Evolutionary conservation across 2,329 filamentous ascomycete species (phyloP).

Genomic region (Claviceps sp.): DNA sequence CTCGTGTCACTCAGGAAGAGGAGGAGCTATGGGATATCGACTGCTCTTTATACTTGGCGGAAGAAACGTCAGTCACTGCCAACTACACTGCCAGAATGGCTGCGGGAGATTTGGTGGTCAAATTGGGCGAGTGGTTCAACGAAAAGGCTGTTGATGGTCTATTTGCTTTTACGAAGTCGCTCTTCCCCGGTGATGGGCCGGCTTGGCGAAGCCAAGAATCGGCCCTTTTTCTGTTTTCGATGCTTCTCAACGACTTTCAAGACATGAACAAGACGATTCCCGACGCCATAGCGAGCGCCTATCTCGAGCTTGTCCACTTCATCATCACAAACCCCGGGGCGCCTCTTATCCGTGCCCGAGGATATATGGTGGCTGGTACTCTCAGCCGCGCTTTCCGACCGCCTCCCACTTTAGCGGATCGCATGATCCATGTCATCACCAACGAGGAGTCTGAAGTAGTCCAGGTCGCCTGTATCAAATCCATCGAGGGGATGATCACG

Average conservation of each 20-base stretch:
- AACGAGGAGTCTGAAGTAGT: conserved; percentile 74
- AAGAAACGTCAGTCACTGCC: conserved; percentile 86
- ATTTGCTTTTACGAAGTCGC: conserved; percentile 58
- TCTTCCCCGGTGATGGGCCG: conserved; percentile 47
- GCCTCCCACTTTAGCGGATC: conserved; percentile 53
- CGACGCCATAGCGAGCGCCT: conserved; percentile 54
- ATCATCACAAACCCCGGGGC: conserved; percentile 57
- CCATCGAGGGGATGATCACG: conserved; percentile 55
- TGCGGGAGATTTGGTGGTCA: conserved; percentile 83
- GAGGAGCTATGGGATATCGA: conserved; percentile 95
- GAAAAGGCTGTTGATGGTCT: conserved; percentile 65
- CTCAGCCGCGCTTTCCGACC: conserved; percentile 57
- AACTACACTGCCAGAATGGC: conserved; percentile 94
- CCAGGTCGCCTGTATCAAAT: conserved; percentile 81
- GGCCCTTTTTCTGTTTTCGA: conserved; percentile 72
- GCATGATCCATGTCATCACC: conserved; percentile 61
- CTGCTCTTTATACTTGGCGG: conserved; percentile 85
- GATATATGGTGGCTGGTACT: conserved; percentile 73
- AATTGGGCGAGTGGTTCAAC: conserved; percentile 81
- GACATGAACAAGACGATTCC: conserved; percentile 64
- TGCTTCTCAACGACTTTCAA: conserved; percentile 69
- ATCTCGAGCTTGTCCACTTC: conserved; percentile 68
- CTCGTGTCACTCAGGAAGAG: conserved; percentile 83
- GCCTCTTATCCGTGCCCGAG: conserved; percentile 70
- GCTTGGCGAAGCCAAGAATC: conserved; percentile 60